Conservation (phyloP, 768 basidiomycete species). For the Russula sp. region DNA sequence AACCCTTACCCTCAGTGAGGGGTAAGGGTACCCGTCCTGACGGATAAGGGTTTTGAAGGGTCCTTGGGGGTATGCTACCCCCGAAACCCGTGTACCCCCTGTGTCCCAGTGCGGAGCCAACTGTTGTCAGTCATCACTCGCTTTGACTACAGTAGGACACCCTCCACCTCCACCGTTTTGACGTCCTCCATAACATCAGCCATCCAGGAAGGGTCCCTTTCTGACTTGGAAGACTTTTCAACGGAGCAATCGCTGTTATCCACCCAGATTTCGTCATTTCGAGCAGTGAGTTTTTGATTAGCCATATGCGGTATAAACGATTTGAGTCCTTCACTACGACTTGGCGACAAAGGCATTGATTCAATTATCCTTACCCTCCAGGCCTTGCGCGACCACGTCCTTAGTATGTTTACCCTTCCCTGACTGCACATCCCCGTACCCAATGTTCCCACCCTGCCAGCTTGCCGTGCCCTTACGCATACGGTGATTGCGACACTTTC, state of each 20-base stretch:
- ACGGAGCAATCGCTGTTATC: slow-evolving; percentile 60
- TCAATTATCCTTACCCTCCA: slow-evolving; percentile 68
- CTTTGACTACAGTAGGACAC: too few species aligned
- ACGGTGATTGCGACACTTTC: slow-evolving; percentile 68
- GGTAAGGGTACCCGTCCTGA: too few species aligned
- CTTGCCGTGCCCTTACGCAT: slow-evolving; percentile 75
- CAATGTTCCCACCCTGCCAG: slow-evolving; percentile 38
- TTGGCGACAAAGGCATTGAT: slow-evolving; percentile 77
- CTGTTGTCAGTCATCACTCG: too few species aligned
- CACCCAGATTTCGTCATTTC: slow-evolving; percentile 36
- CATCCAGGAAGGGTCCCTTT: slow-evolving; percentile 34
- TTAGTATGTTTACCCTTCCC: slow-evolving; percentile 49
- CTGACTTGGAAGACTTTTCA: slow-evolving; percentile 40
- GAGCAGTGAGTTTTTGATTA: slow-evolving; percentile 33
- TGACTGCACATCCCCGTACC: background rate
- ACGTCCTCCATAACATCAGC: slow-evolving; percentile 37
- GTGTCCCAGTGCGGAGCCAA: too few species aligned
- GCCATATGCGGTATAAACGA: slow-evolving; percentile 54
- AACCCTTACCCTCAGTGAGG: too few species aligned
- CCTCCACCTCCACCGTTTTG: slow-evolving; percentile 36
- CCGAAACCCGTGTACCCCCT: too few species aligned
- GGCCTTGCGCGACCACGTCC: slow-evolving; percentile 66
- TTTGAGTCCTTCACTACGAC: slow-evolving; percentile 70
- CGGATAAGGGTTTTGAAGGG: too few species aligned
- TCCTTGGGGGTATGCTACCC: too few species aligned